Conservation (phyloP, 2,329 filamentous ascomycete genomes). For the Cercospora brassicicola region DNA sequence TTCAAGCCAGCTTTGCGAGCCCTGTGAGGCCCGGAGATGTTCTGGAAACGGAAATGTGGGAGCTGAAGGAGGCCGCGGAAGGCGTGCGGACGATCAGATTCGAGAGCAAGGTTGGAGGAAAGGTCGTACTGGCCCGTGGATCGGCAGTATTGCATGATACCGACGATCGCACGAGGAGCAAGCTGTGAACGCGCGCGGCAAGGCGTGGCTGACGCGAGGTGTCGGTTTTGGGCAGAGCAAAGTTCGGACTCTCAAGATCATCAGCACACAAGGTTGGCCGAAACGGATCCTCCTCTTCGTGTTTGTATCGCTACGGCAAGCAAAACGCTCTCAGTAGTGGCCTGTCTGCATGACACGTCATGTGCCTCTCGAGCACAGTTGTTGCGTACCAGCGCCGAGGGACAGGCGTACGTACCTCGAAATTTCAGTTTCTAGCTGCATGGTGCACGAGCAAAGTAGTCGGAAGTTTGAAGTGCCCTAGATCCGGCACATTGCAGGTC, state of each 20-base stretch:
- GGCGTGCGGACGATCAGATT: conserved; percentile 47
- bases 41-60: conserved; percentile 77
- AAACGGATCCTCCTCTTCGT: too few species aligned
- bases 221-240: not conserved
- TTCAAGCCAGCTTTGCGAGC: conserved; percentile 81
- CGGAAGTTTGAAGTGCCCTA: not conserved
- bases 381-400: not conserved
- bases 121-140: conserved; percentile 18
- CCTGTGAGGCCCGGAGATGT: conserved; percentile 80
- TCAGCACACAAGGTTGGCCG: not conserved
- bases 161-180: not conserved
- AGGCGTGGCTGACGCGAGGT: not conserved
- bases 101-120: conserved; percentile 7
- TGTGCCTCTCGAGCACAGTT: not conserved
- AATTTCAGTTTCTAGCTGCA: not conserved
- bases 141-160: not conserved
- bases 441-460: not conserved
- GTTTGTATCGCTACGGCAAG: too few species aligned
- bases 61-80: conserved; percentile 47
- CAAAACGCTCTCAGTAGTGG: not conserved
- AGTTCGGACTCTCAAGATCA: not conserved
- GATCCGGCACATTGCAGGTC: not conserved
- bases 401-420: not conserved
- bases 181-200: not conserved
- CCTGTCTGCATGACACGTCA: not conserved